phyloP scores from a whole-genome alignment of 257 asterid species.

The Primulina eburnea region DNA sequence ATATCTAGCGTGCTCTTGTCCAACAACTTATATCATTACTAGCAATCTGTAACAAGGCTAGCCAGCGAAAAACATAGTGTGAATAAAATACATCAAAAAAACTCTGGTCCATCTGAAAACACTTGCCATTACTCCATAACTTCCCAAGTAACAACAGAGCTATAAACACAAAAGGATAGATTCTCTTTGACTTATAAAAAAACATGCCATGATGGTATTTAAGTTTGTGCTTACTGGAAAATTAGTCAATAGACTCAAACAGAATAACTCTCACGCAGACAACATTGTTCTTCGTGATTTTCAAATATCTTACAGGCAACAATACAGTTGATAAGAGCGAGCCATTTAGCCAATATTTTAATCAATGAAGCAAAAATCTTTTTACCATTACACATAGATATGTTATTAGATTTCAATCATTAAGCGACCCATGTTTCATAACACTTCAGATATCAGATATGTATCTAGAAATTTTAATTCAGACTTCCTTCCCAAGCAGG shows the following conservation, averaged over 20 bases:
- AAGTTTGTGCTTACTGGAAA: not conserved
- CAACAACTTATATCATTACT: not conserved
- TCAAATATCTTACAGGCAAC: not conserved
- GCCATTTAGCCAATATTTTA: not conserved
- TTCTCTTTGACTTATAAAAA: too few species aligned
- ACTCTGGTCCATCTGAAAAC: not conserved
- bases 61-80: not conserved
- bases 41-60: not conserved
- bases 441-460: not conserved
- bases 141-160: not conserved
- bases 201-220: not conserved
- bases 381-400: not conserved
- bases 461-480: not conserved
- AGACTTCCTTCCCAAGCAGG: not conserved
- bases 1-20: not conserved
- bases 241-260: not conserved
- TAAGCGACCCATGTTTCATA: not conserved
- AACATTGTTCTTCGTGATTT: not conserved
- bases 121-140: not conserved
- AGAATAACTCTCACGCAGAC: not conserved
- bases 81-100: too few species aligned
- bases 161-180: not conserved
- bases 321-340: not conserved
- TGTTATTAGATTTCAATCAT: not conserved
- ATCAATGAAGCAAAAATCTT: not conserved